Conservation (phyloP, 75 land plant species). For the Picea glauca region DNA sequence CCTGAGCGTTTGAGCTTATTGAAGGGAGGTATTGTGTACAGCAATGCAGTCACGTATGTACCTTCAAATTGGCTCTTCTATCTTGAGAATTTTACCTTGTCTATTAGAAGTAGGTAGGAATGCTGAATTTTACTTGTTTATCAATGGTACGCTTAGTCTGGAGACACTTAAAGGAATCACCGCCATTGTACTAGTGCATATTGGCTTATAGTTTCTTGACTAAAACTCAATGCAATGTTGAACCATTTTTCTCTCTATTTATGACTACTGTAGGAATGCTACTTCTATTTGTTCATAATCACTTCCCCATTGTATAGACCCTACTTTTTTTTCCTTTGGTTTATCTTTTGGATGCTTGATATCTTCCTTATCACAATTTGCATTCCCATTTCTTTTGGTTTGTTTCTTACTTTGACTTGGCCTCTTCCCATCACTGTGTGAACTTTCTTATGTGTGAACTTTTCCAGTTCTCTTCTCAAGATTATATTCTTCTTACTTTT, state of each 20-base stretch:
- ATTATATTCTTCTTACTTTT: too few species aligned
- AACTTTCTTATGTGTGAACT: too few species aligned
- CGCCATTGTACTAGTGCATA: neutral
- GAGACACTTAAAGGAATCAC: neutral
- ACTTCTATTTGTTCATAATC: too few species aligned
- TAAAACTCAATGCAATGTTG: too few species aligned
- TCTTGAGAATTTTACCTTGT: neutral
- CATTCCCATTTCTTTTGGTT: neutral
- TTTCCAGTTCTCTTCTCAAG: too few species aligned
- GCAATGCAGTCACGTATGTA: constrained; percentile 76
- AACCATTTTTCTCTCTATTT: too few species aligned
- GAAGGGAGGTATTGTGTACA: constrained; percentile 73
- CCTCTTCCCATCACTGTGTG: too few species aligned
- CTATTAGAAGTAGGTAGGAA: neutral
- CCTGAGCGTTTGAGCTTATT: constrained; percentile 69
- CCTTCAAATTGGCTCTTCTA: constrained; percentile 7
- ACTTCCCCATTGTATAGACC: too few species aligned
- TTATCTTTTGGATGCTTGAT: too few species aligned
- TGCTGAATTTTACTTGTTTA: neutral
- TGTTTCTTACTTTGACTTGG: neutral
- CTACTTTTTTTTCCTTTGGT: too few species aligned
- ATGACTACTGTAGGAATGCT: too few species aligned
- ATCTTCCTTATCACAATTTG: neutral
- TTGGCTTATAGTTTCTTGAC: neutral
- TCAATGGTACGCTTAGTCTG: neutral